Evolutionary conservation across 2,329 filamentous ascomycete genomes (phyloP), one percentile per base, ranked within the genome.

Genomic region (Alternaria brassicicola): DNA sequence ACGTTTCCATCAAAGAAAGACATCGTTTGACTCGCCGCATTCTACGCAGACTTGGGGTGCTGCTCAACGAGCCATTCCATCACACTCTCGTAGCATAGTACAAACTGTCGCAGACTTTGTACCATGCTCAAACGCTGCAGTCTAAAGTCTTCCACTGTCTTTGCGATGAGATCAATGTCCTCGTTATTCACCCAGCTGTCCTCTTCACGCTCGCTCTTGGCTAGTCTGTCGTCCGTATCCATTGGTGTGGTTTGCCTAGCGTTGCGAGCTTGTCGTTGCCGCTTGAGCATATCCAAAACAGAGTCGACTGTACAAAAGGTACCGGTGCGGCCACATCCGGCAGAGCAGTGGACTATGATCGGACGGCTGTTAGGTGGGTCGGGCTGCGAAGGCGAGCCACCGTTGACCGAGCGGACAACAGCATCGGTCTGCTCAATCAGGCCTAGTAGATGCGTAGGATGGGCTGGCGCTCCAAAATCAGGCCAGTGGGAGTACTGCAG

Each of bases 251-350:
- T 63, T 45, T 78, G 71, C 3, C 76, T 68, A 2, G 53, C 51
- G 7, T 71, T 74, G 4, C 67, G 68, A 28, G 78, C 78, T 59
- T 77, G 75, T 19, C 81, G 85, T 77, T 97, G 93, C n/a, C 91
- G 88, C 80, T 97, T 97, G 59, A 99, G 81, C 91, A 97, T 96
- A 77, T 97, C 93, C 55, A 98, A 89, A 8, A 98, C 95, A 36
- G 90, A 94, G 75, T 98, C 95, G 15, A 98, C 93, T 0, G 95
- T 96, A 76, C 95, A 98, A 73, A 98, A 99, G 0, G 95, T 94
- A 3, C 95, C 95, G 0, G 95, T 99, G 13, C 95, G 89, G 0
- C 95, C 95, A 78, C 95, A 99, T 0, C 95, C 95, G 4, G 95
- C 95, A 52, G 92, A 96, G 79, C 95, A 99, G 76, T 99, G 95